Evolutionary conservation across 495 filamentous ascomycete species (phyloP).

Genomic region (Ascobolus immersus): DNA sequence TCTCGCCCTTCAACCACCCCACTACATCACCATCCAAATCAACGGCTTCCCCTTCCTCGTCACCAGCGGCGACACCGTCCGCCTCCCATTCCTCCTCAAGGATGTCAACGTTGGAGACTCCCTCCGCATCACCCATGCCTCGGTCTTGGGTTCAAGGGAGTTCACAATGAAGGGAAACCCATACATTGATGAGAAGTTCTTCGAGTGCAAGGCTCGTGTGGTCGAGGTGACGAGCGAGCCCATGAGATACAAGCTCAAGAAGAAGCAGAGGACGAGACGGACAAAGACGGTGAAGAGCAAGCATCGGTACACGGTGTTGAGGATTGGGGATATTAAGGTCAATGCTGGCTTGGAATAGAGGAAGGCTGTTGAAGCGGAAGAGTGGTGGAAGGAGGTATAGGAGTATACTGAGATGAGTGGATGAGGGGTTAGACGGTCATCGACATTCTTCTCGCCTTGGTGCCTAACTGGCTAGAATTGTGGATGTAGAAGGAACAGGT

Average conservation of each 20-base stretch:
- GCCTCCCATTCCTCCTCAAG: slow-evolving; percentile 87
- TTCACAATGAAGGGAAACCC: slow-evolving; percentile 62
- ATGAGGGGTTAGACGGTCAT: too few relatives aligned
- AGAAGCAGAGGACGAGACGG: slow-evolving; percentile 59
- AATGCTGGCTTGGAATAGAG: slow-evolving; percentile 13
- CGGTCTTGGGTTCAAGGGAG: slow-evolving; percentile 56
- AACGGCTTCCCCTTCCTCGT: slow-evolving; percentile 77
- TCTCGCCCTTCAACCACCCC: slow-evolving; percentile 47
- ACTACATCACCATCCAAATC: slow-evolving; percentile 72
- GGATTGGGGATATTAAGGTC: slow-evolving; percentile 56
- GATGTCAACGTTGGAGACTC: slow-evolving; percentile 58
- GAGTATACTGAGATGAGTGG: too few relatives aligned
- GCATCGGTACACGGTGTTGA: slow-evolving; percentile 63
- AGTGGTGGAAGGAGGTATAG: too few relatives aligned
- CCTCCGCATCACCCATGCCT: slow-evolving; percentile 63
- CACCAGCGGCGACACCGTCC: slow-evolving; percentile 57
- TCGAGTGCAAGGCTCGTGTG: slow-evolving; percentile 65
- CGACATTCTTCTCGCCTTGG: too few relatives aligned
- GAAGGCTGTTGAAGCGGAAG: too few relatives aligned
- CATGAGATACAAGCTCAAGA: slow-evolving; percentile 70
- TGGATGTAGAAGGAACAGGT: too few relatives aligned
- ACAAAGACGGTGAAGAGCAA: slow-evolving; percentile 55
- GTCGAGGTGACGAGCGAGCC: slow-evolving; percentile 72
- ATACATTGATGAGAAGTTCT: slow-evolving; percentile 55
- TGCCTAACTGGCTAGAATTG: too few relatives aligned